Evolutionary conservation across 2,329 filamentous ascomycete species (phyloP), one percentile per base, ranked within the genome.

Genomic region (Diplodia corticola): DNA sequence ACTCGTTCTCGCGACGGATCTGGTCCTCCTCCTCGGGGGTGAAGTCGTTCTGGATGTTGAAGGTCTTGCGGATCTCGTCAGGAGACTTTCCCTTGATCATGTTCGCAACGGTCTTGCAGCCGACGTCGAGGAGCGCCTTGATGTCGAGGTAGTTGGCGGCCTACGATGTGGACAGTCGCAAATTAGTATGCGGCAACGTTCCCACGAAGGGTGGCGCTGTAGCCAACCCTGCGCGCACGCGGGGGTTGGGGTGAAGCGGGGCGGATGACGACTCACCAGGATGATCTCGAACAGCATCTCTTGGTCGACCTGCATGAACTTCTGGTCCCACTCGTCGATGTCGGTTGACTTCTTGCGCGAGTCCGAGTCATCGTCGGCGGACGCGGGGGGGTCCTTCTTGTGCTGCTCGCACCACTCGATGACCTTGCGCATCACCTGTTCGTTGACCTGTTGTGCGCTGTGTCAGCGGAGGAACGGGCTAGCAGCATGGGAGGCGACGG

Each of bases 1-100:
- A 84, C 79, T 84, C 82, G 77, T 84, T 84, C 78, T 84, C 82
- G 63, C 82, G 81, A 68, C 82, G 82, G 70, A 84, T 99, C 85
- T 99, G 95, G 77, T 99, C 95, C 80, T 99, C 95, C 82, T 99
- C 95, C 80, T 99, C 95, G 2, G 94, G 92, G 0, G 95, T 98
- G 82, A 99, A 99, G 80, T 99, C 95, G 74, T 99, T 99, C 75
- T 96, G 95, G 75, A 99, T 99, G 83, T 99, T 99, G 85, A 99
- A 99, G 0, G 95, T 99, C 86, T 98, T 99, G 61, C 95, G 91
- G 74, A 99, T 99, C 84, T 99, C 95, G 79, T 99, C 95, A 3
- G 95, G 95, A 0, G 93, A 97, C 86, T 99, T 99, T 82, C 95
- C 95, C 91, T 99, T 99, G 85, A 99, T 99, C 95, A 99, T 99